These are phyloP conservation scores for Rutstroemia sydowiana DNA, from an alignment of 2,329 filamentous ascomycete species.

Conservation along the genomic window DNA sequence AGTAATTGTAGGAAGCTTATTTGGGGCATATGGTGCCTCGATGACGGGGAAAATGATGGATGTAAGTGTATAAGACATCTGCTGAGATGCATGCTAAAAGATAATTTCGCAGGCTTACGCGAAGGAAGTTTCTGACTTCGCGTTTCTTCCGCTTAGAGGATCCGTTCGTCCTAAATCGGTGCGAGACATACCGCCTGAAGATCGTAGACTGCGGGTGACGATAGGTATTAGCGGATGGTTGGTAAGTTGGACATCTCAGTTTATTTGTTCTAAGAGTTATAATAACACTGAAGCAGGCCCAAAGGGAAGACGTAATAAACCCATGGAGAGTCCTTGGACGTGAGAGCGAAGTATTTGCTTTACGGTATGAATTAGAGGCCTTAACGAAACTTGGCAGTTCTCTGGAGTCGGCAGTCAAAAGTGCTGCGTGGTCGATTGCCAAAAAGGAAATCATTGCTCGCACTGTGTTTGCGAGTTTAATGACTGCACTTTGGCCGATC, in stretches of 20 bases:
- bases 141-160: slow-evolving; percentile 66
- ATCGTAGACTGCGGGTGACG: slow-evolving; percentile 69
- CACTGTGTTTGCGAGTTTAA: slow-evolving; percentile 57
- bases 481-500: slow-evolving; percentile 64
- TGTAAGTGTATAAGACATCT: too few species aligned
- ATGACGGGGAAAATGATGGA: slow-evolving; percentile 86
- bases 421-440: slow-evolving; percentile 71
- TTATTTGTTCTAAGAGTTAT: too few species aligned
- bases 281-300: slow-evolving; percentile 33
- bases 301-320: slow-evolving; percentile 62
- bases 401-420: slow-evolving; percentile 70
- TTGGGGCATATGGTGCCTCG: slow-evolving; percentile 81
- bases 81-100: too few species aligned
- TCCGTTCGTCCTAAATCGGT: slow-evolving; percentile 35
- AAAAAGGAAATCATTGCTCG: slow-evolving; percentile 57
- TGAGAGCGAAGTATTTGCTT: slow-evolving; percentile 69
- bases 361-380: slow-evolving; percentile 76
- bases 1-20: slow-evolving; percentile 73
- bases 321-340: slow-evolving; percentile 73
- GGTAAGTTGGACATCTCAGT: not conserved
- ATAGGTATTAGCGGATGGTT: slow-evolving; percentile 81
- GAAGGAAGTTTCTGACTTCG: slow-evolving; percentile 82
- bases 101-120: slow-evolving; percentile 49
- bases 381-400: slow-evolving; percentile 71
- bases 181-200: slow-evolving; percentile 36